Conservation (phyloP, 2,329 filamentous ascomycete genomes). For the Aureobasidium sp. region DNA sequence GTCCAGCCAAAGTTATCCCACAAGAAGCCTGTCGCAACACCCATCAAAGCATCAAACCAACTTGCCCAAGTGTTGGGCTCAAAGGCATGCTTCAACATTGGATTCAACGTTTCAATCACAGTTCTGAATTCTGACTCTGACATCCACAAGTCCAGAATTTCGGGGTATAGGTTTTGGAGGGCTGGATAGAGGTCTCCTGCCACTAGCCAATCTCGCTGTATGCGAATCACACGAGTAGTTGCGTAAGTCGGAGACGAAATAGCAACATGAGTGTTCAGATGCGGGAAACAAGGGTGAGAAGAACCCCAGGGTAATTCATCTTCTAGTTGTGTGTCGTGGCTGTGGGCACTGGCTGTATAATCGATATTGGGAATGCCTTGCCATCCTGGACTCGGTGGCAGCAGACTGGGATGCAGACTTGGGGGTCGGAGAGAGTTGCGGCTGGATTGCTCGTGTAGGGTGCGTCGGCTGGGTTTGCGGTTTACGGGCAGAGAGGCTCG, state of each 20-base stretch:
- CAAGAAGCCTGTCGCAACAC: slow-evolving; percentile 80
- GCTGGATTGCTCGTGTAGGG: slow-evolving; percentile 22
- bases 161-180: slow-evolving; percentile 91
- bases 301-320: slow-evolving; percentile 84
- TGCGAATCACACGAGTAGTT: slow-evolving; percentile 80
- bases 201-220: slow-evolving; percentile 81
- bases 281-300: slow-evolving; percentile 87
- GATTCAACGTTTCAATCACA: slow-evolving; percentile 74
- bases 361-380: background rate
- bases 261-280: slow-evolving; percentile 85
- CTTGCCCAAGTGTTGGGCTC: slow-evolving; percentile 70
- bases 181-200: slow-evolving; percentile 84
- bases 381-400: background rate
- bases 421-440: slow-evolving; percentile 19
- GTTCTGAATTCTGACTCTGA: slow-evolving; percentile 78
- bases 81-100: slow-evolving; percentile 67
- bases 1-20: slow-evolving; percentile 87
- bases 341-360: slow-evolving; percentile 9
- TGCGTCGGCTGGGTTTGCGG: slow-evolving; percentile 23
- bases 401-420: background rate
- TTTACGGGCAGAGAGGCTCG: slow-evolving; percentile 26
- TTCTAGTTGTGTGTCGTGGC: slow-evolving; percentile 46
- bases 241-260: slow-evolving; percentile 63
- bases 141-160: slow-evolving; percentile 83
- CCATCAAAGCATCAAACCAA: slow-evolving; percentile 69